phyloP scores from a whole-genome alignment of 2,329 filamentous ascomycete species.

The Fusarium sp. region DNA sequence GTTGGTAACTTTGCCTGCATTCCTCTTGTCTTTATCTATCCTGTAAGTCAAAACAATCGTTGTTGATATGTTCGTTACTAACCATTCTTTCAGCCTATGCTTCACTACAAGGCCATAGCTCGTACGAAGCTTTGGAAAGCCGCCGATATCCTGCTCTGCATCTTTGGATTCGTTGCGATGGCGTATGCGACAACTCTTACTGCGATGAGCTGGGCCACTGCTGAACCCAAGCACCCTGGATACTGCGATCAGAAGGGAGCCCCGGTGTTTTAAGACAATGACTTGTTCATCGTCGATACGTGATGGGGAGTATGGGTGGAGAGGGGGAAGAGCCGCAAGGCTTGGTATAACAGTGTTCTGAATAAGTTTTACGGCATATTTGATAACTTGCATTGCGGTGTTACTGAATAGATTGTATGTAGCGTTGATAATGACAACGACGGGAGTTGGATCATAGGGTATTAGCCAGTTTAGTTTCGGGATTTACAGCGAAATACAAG shows the following conservation, averaged over 20 bases:
- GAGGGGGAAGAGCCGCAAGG: slow-evolving; percentile 24
- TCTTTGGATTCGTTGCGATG: slow-evolving; percentile 89
- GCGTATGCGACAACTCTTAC: slow-evolving; percentile 91
- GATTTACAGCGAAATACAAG: background rate
- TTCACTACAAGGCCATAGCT: slow-evolving; percentile 87
- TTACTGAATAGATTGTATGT: slow-evolving; percentile 41
- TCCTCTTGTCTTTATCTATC: slow-evolving; percentile 96
- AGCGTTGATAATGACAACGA: slow-evolving; percentile 29
- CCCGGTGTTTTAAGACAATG: slow-evolving; percentile 25
- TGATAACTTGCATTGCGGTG: slow-evolving; percentile 40
- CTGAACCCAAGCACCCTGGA: slow-evolving; percentile 60
- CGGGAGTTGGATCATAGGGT: slow-evolving; percentile 26
- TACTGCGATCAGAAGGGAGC: slow-evolving; percentile 61
- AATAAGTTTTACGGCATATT: slow-evolving; percentile 31
- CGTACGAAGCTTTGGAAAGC: slow-evolving; percentile 73
- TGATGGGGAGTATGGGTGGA: slow-evolving; percentile 2
- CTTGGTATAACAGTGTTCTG: slow-evolving; percentile 9
- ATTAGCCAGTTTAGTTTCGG: slow-evolving; percentile 17
- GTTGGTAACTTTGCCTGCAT: slow-evolving; percentile 99
- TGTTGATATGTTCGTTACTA: slow-evolving; percentile 38
- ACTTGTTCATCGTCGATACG: background rate
- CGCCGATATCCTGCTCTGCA: slow-evolving; percentile 79
- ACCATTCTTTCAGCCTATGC: slow-evolving; percentile 75
- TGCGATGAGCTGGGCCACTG: slow-evolving; percentile 83
- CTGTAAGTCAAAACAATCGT: slow-evolving; percentile 69